Evolutionary conservation across 768 basidiomycete species (phyloP).

Genomic region (Pholiota conissans): DNA sequence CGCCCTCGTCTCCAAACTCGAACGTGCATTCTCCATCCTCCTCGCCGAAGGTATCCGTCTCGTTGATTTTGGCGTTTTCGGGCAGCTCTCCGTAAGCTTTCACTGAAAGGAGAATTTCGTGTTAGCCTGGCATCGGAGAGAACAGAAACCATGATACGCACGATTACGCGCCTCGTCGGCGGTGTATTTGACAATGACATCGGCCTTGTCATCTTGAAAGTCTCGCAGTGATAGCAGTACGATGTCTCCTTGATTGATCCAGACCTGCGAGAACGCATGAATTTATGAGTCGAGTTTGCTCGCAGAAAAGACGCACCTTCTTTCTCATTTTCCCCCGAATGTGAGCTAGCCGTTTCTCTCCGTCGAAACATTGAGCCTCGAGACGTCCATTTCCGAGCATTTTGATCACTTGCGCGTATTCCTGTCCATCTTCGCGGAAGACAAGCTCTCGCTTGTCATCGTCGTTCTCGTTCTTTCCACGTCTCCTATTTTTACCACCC

Average conservation of each 20-base stretch:
- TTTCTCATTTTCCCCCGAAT: slow-evolving; percentile 99
- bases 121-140: neutral
- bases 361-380: slow-evolving; percentile 97
- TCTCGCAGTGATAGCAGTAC: slow-evolving; percentile 93
- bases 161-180: slow-evolving; percentile 87
- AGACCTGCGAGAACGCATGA: slow-evolving; percentile 62
- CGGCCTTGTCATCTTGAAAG: slow-evolving; percentile 99
- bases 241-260: slow-evolving; percentile 99
- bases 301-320: slow-evolving; percentile 62
- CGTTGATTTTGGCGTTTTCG: slow-evolving; percentile 95
- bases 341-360: slow-evolving; percentile 95
- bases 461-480: slow-evolving; percentile 99
- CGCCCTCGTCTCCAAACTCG: slow-evolving; percentile 88
- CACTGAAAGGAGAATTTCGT: slow-evolving; percentile 43
- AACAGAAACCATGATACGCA: slow-evolving; percentile 36
- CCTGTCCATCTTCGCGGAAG: slow-evolving; percentile 98
- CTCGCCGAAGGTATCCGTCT: slow-evolving; percentile 91
- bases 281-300: neutral
- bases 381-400: slow-evolving; percentile 98
- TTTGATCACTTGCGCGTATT: slow-evolving; percentile 97
- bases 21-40: slow-evolving; percentile 89
- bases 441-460: slow-evolving; percentile 98
- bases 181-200: slow-evolving; percentile 99
- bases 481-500: slow-evolving; percentile 99
- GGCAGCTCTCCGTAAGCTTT: slow-evolving; percentile 99